A percentile compares a stretch with the other conserved stretches of the same genome.
These are phyloP conservation scores for Strigomonas culicis DNA, from an alignment of 208 protist genomes.

Conservation along the genomic window DNA sequence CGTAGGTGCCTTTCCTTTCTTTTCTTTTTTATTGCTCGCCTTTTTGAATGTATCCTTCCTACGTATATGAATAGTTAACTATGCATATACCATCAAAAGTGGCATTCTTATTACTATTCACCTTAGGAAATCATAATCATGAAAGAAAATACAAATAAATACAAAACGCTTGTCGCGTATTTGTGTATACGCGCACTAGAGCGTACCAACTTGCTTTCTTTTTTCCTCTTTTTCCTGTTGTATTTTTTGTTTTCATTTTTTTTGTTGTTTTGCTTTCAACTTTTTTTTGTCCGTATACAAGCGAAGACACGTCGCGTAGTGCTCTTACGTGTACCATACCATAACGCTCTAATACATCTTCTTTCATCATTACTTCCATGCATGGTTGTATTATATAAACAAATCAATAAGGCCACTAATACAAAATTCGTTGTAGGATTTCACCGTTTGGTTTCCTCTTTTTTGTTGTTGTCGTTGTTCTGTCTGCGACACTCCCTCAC, in stretches of 20 bases:
- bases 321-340: not conserved
- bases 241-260: constrained; percentile 1
- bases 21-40: too few relatives aligned
- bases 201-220: too few relatives aligned
- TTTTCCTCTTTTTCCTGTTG: constrained; percentile 6
- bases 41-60: too few relatives aligned
- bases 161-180: not conserved
- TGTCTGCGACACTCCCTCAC: too few relatives aligned
- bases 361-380: too few relatives aligned
- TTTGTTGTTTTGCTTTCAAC: not conserved
- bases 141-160: not conserved
- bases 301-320: not conserved
- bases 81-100: too few relatives aligned
- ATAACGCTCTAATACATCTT: not conserved
- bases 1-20: too few relatives aligned
- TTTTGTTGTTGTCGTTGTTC: not conserved
- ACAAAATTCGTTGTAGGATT: not conserved
- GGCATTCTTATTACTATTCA: too few relatives aligned
- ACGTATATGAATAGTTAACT: too few relatives aligned
- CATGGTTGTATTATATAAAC: too few relatives aligned
- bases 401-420: constrained; percentile 4
- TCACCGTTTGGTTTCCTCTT: not conserved
- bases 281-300: not conserved
- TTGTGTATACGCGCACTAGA: constrained; percentile 1
- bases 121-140: not conserved